Evolutionary conservation across 805 yeast genomes (phyloP), one percentile per base, ranked within the genome.

Genomic region (Blastobotrys parvus): DNA sequence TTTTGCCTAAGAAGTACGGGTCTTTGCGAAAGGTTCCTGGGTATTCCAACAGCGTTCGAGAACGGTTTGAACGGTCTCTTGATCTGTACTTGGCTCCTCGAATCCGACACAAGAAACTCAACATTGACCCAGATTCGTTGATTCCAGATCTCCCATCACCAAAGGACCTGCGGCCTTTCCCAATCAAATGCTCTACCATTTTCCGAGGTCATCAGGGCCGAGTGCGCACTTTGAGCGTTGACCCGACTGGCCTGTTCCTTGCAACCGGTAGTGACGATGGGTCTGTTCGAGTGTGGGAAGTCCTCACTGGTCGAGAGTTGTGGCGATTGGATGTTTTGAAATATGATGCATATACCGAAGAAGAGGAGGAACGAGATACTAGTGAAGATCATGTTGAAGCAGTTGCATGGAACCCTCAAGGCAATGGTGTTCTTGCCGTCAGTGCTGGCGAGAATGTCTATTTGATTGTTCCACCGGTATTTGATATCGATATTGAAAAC

Each of bases 211-310:
- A 90, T 61, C 66, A 67, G 35, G 95, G 82, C 35, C 80, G 80
- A 56, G 80, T 92, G 39, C 80, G 98, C 62, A 72, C 90, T 2
- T 58, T 92, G 22, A 77, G 89, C 6, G 74, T 90, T 38, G 95
- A 90, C 60, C 94, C 95, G 40, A 71, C 79, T 25, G 98, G 98
- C 3, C 71, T 82, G 54, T 92, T 95, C 92, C 69, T 92, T 44
- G 98, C 98, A 17, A 92, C 98, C 3, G 98, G 97, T 45, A 84
- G 95, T 15, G 97, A 92, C 61, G 98, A 92, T 61, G 97, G 97
- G 43, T 75, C 89, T 15, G 89, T 92, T 4, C 75, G 96, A 54
- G 74, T 92, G n/a, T 92, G 98, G 97, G 98, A 92, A 67, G 80
- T 88, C 16, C 67, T 88, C 46, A 86, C 97, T 3, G 98, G 98